Evolutionary conservation across 768 basidiomycete species (phyloP).

Genomic region (Russula compacta): DNA sequence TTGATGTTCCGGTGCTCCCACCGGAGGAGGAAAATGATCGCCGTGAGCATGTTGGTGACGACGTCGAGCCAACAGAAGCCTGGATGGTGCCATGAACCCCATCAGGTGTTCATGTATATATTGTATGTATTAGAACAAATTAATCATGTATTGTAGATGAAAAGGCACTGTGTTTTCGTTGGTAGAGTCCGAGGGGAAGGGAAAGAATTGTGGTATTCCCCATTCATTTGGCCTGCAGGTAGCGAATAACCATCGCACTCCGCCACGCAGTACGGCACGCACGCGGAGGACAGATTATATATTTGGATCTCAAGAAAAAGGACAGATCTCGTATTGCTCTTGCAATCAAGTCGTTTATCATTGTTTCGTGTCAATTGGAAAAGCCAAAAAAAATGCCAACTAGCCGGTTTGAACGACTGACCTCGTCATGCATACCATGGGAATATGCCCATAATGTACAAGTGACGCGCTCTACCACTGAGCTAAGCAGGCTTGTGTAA

Average conservation of each 20-base stretch:
- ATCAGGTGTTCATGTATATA: not conserved
- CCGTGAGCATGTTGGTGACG: not conserved
- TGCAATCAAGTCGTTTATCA: not conserved
- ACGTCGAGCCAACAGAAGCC: not conserved
- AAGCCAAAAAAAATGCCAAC: conserved; percentile 13
- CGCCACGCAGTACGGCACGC: not conserved
- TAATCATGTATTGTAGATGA: not conserved
- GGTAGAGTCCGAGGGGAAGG: not conserved
- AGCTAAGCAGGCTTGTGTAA: conserved; percentile 21
- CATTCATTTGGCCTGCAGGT: too few species aligned
- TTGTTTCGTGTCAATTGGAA: not conserved
- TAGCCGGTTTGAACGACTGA: conserved; percentile 21
- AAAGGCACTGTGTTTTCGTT: not conserved
- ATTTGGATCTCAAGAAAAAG: not conserved
- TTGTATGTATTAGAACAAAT: not conserved
- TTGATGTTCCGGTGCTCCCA: not conserved
- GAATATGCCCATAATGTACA: not conserved
- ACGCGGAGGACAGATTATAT: not conserved
- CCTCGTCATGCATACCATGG: conserved; percentile 14
- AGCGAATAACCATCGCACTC: not conserved
- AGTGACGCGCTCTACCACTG: conserved; percentile 28
- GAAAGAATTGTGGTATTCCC: too few species aligned
- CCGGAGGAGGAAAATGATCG: not conserved
- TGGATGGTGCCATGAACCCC: not conserved
- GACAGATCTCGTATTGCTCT: too few species aligned